phyloP scores from a whole-genome alignment of 2,329 filamentous ascomycete genomes.

The Aspergillus sp. region DNA sequence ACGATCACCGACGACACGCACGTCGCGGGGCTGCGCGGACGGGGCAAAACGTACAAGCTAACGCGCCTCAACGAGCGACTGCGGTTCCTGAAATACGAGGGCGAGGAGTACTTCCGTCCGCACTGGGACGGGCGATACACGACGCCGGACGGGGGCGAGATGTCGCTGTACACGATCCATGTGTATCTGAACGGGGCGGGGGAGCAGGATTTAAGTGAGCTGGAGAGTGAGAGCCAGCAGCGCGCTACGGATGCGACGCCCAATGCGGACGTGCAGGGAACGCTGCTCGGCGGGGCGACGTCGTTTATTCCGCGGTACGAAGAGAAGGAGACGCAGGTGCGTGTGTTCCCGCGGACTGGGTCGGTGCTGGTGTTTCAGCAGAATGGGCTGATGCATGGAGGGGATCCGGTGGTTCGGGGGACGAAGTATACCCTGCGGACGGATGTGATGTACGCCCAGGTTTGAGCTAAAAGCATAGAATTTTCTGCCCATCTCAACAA shows the following conservation, averaged over 20 bases:
- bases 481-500: too few species aligned
- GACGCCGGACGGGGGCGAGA: slow-evolving; percentile 44
- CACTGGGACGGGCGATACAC: slow-evolving; percentile 60
- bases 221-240: slow-evolving; percentile 13
- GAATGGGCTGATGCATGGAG: slow-evolving; percentile 42
- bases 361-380: slow-evolving; percentile 51
- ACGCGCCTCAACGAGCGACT: slow-evolving; percentile 59
- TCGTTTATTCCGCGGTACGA: slow-evolving; percentile 36
- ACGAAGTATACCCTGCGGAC: slow-evolving; percentile 49
- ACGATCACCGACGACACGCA: slow-evolving; percentile 24
- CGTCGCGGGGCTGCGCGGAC: slow-evolving; percentile 37
- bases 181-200: slow-evolving; percentile 45
- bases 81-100: slow-evolving; percentile 63
- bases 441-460: slow-evolving; percentile 49
- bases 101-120: slow-evolving; percentile 63
- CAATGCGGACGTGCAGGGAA: slow-evolving; percentile 18
- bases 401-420: slow-evolving; percentile 45
- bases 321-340: slow-evolving; percentile 20
- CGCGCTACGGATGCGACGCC: slow-evolving; percentile 7
- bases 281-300: slow-evolving; percentile 46
- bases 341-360: slow-evolving; percentile 43
- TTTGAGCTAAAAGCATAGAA: too few species aligned
- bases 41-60: slow-evolving; percentile 29
- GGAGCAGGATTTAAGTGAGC: slow-evolving; percentile 23
- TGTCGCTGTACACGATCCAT: slow-evolving; percentile 47